These are phyloP conservation scores for Hypoxylon sp. DNA, from an alignment of 2,329 filamentous ascomycete species.

Conservation along the genomic window DNA sequence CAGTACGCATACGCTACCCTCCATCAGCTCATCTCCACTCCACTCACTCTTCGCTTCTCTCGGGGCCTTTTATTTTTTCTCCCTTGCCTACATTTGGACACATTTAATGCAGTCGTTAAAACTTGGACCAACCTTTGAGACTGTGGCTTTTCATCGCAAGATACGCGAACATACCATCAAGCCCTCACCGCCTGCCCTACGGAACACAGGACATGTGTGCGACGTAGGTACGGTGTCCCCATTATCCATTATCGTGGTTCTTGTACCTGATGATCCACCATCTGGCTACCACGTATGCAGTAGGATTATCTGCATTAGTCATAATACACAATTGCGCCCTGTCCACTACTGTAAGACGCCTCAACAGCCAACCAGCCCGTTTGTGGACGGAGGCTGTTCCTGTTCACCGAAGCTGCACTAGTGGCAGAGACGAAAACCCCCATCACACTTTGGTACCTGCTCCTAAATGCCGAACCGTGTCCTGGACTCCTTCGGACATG, in stretches of 20 bases:
- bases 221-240: slow-evolving; percentile 31
- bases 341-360: slow-evolving; percentile 19
- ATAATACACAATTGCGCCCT: slow-evolving; percentile 36
- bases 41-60: slow-evolving; percentile 24
- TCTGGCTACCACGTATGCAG: slow-evolving; percentile 41
- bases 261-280: slow-evolving; percentile 47
- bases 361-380: slow-evolving; percentile 4
- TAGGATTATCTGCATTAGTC: slow-evolving; percentile 56
- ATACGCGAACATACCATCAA: slow-evolving; percentile 41
- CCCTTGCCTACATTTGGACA: slow-evolving; percentile 31
- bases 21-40: slow-evolving; percentile 39
- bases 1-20: slow-evolving; percentile 23
- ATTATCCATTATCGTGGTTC: slow-evolving; percentile 43
- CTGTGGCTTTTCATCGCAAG: slow-evolving; percentile 29
- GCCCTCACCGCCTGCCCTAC: slow-evolving; percentile 39
- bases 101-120: slow-evolving; percentile 24
- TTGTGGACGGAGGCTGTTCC: slow-evolving; percentile 9
- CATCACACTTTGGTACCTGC: slow-evolving; percentile 18
- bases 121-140: slow-evolving; percentile 23
- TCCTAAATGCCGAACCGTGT: slow-evolving; percentile 16
- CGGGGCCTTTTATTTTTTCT: slow-evolving; percentile 27
- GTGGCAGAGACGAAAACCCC: slow-evolving; percentile 30
- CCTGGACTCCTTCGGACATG: slow-evolving; percentile 16
- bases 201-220: slow-evolving; percentile 34
- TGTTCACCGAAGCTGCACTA: slow-evolving; percentile 32